Percentiles rank a stretch among this genome's conserved stretches.
phyloP scores from a whole-genome alignment of 2,329 filamentous ascomycete species.

The Didymella keratinophila region DNA sequence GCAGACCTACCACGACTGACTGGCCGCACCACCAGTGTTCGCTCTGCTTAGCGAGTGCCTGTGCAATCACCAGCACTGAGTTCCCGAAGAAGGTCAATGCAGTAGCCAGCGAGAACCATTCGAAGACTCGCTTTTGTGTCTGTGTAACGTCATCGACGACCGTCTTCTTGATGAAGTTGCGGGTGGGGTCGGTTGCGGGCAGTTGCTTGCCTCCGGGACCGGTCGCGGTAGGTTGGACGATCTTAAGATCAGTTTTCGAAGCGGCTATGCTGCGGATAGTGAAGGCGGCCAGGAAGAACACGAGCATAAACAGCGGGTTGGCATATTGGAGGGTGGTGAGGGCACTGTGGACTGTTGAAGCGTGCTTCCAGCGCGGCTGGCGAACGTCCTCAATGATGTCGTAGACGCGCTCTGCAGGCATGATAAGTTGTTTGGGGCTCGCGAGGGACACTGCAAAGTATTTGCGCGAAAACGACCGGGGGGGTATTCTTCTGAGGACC shows the following conservation, averaged over 20 bases:
- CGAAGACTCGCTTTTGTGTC: constrained; percentile 75
- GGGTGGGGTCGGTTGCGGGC: constrained; percentile 66
- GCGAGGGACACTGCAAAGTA: too few species aligned
- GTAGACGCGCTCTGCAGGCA: constrained; percentile 27
- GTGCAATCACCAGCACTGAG: constrained; percentile 74
- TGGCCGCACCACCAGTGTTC: constrained; percentile 85
- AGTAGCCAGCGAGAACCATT: constrained; percentile 74
- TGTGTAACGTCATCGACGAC: constrained; percentile 66
- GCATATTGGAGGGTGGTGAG: constrained; percentile 60
- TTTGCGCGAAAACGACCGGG: too few species aligned
- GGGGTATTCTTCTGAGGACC: too few species aligned
- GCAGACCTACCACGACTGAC: constrained; percentile 72
- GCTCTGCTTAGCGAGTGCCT: constrained; percentile 71
- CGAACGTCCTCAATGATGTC: constrained; percentile 25
- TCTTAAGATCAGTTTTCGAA: constrained; percentile 55
- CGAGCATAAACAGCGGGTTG: constrained; percentile 69
- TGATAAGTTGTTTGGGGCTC: too few species aligned
- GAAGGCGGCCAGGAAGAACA: constrained; percentile 70
- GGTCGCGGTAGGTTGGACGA: constrained; percentile 59
- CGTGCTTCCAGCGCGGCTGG: constrained; percentile 29
- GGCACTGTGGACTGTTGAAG: constrained; percentile 27
- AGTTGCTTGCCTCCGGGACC: constrained; percentile 92
- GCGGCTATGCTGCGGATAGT: constrained; percentile 67
- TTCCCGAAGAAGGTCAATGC: constrained; percentile 79
- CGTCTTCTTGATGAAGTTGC: constrained; percentile 56